Base-by-base conservation (phyloP, 1,284 basidiomycete genomes). In the Fomes fomentarius region DNA sequence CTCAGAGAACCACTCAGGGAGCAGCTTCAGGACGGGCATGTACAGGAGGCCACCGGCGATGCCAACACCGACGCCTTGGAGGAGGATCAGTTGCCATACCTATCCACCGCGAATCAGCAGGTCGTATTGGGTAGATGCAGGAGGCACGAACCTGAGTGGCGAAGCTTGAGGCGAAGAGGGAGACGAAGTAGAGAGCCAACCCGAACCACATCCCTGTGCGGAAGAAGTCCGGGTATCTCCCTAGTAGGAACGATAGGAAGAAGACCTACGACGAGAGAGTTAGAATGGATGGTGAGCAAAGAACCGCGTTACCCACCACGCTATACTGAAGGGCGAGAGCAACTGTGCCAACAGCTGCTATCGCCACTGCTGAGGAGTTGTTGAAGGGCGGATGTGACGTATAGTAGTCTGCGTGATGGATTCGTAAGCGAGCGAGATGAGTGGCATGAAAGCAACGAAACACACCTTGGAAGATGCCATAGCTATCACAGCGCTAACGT, bases 1-100 rank as follows among this genome's bases (percentile, higher is more conserved):
- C 25, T 54, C 54, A 1, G 61, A 56, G 46, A 65, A 65, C 60
- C 63, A 63, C 45, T 61, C 59, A 11, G 64, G 52, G 7, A 68
- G 58, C 19, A 68, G 52, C 52, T 52, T 45, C 33, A 66, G 50
- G 49, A 67, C 58, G 11, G 66, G 66, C 52, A 62, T 59, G 47
- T 66, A 66, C 25, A 66, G 24, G 11, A 63, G 50, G 0, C 65
- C 67, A 8, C 63, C 66, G 10, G 63, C 61, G 12, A 66, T 48
- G 0, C 67, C 64, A 22, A 64, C 61, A 10, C 57, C 51, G 3
- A 67, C 66, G 4, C 67, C 67, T 54, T 70, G 69, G 15, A 69
- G 46, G 2, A 64, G 17, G 37, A 68, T 63, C 10, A 70, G 49
- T 19, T 63, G 61, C 65, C 63, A 67, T 2, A 68, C 60, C 67